Evolutionary conservation across 1,284 basidiomycete species (phyloP).

Genomic region (Moesziomyces sp.): DNA sequence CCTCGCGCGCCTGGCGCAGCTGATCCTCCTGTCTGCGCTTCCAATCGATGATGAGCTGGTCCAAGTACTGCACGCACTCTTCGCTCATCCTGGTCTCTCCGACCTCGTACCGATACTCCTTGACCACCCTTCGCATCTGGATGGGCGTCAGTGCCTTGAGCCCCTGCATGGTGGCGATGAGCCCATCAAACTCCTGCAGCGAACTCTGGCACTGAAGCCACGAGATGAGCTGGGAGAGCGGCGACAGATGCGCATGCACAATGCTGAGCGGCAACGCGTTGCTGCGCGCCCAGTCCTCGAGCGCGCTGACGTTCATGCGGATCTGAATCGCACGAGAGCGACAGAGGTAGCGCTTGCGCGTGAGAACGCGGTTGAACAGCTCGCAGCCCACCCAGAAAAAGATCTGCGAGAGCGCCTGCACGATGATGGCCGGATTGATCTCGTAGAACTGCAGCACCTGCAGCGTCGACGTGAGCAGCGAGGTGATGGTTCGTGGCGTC

Average conservation of each 20-base stretch:
- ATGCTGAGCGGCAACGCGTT: slow-evolving; percentile 84
- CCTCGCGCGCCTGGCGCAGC: slow-evolving; percentile 26
- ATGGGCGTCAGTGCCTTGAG: slow-evolving; percentile 88
- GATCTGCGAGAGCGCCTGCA: slow-evolving; percentile 93
- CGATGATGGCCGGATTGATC: slow-evolving; percentile 87
- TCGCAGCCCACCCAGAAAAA: slow-evolving; percentile 88
- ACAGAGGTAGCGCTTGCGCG: slow-evolving; percentile 93
- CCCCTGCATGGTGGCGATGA: slow-evolving; percentile 89
- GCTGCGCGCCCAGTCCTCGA: slow-evolving; percentile 91
- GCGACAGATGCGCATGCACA: slow-evolving; percentile 79
- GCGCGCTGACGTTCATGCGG: slow-evolving; percentile 81
- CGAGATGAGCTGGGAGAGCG: slow-evolving; percentile 83
- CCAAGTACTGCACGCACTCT: slow-evolving; percentile 91
- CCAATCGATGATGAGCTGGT: slow-evolving; percentile 95
- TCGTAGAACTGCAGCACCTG: slow-evolving; percentile 86
- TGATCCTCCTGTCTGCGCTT: slow-evolving; percentile 72
- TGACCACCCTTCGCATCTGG: slow-evolving; percentile 91
- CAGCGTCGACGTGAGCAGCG: slow-evolving; percentile 87
- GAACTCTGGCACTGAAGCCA: slow-evolving; percentile 80
- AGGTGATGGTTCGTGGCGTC: slow-evolving; percentile 76
- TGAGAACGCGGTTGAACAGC: slow-evolving; percentile 94
- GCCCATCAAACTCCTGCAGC: slow-evolving; percentile 79
- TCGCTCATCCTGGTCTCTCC: slow-evolving; percentile 91
- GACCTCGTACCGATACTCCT: slow-evolving; percentile 94
- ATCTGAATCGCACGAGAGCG: slow-evolving; percentile 90